phyloP scores from a whole-genome alignment of 495 filamentous ascomycete species.

The Hyphodiscus hymeniophilus region DNA sequence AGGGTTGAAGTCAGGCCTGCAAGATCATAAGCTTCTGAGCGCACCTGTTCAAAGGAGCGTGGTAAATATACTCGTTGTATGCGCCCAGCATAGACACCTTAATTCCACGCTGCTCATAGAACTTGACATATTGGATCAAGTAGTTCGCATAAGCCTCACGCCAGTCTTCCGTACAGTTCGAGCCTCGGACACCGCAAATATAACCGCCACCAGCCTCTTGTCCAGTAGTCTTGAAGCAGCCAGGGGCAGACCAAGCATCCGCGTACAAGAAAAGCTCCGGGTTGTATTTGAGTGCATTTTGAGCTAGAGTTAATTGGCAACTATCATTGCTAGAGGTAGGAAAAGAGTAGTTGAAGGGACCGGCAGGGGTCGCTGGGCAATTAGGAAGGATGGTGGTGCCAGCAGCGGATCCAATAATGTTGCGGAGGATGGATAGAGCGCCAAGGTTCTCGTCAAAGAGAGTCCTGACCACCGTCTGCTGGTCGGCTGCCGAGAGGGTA shows the following conservation, averaged over 20 bases:
- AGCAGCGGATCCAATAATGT: slow-evolving; percentile 36
- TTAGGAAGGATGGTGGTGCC: slow-evolving; percentile 33
- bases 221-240: slow-evolving; percentile 44
- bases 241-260: slow-evolving; percentile 48
- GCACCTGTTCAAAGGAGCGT: slow-evolving; percentile 17
- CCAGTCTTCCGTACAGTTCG: slow-evolving; percentile 45
- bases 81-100: slow-evolving; percentile 42
- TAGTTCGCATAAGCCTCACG: slow-evolving; percentile 48
- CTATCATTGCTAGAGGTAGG: slow-evolving; percentile 28
- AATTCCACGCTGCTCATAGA: slow-evolving; percentile 38
- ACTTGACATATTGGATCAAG: slow-evolving; percentile 29
- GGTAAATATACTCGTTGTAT: slow-evolving; percentile 48
- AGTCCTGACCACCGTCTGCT: slow-evolving; percentile 29
- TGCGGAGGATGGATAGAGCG: slow-evolving; percentile 44
- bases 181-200: slow-evolving; percentile 40
- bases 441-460: slow-evolving; percentile 39
- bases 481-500: not conserved
- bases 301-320: slow-evolving; percentile 7
- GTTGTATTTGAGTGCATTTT: slow-evolving; percentile 4
- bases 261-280: no score
- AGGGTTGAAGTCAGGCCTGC: not conserved
- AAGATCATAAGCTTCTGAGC: not conserved
- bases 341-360: not conserved
- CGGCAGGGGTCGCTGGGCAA: slow-evolving; percentile 29
- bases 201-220: slow-evolving; percentile 27